A percentile compares a stretch with the other conserved stretches of the same genome.
Evolutionary conservation across 805 yeast genomes (phyloP).

Genomic region (Lachancea meyersii): DNA sequence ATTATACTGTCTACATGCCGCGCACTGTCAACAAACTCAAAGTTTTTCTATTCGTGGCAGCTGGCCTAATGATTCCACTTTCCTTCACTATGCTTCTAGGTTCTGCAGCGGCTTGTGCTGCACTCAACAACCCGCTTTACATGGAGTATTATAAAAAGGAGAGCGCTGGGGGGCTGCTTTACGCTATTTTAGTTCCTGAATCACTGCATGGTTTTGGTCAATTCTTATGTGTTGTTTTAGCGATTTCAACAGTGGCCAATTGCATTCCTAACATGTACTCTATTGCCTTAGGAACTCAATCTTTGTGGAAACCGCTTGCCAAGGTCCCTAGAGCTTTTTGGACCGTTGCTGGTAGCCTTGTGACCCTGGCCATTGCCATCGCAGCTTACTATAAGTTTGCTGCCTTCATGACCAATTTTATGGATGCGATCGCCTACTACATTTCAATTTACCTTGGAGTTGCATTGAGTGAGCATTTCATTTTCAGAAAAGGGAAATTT

Average conservation of each 20-base stretch:
- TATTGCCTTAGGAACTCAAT: slow-evolving; percentile 78
- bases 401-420: slow-evolving; percentile 72
- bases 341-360: slow-evolving; percentile 70
- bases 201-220: slow-evolving; percentile 85
- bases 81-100: slow-evolving; percentile 73
- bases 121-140: slow-evolving; percentile 41
- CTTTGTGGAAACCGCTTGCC: slow-evolving; percentile 68
- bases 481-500: slow-evolving; percentile 56
- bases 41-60: slow-evolving; percentile 56
- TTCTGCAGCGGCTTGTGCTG: slow-evolving; percentile 77
- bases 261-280: slow-evolving; percentile 94
- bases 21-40: slow-evolving; percentile 50
- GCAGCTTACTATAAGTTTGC: slow-evolving; percentile 78
- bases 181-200: slow-evolving; percentile 67
- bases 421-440: slow-evolving; percentile 90
- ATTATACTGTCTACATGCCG: slow-evolving; percentile 85
- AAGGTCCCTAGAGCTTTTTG: slow-evolving; percentile 77
- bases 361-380: slow-evolving; percentile 78
- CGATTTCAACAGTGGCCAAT: slow-evolving; percentile 86
- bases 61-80: slow-evolving; percentile 64
- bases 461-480: slow-evolving; percentile 72
- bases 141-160: slow-evolving; percentile 43
- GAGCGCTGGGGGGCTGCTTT: slow-evolving; percentile 77
- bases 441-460: slow-evolving; percentile 78
- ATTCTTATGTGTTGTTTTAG: slow-evolving; percentile 78